Base-by-base conservation (phyloP, 2,329 filamentous ascomycete species). In the Exophiala oligosperma region DNA sequence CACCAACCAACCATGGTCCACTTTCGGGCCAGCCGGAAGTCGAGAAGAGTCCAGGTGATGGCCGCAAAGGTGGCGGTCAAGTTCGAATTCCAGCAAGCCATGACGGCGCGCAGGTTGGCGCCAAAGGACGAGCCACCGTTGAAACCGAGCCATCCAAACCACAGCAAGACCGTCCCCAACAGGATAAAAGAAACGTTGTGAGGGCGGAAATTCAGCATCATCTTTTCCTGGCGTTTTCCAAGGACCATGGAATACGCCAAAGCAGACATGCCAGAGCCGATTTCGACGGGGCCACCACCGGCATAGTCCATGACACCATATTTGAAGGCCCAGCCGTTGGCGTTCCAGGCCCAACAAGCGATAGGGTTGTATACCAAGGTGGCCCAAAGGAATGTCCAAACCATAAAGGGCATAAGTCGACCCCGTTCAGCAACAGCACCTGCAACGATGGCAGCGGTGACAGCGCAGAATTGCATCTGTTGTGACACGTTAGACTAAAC, bases 121-220 rank as follows among this genome's bases (percentile, higher is more conserved):
- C 93, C 92, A 67, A 97, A 96, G 40, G 93, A 81, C 24, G 92
- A 97, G 64, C 94, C 94, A 69, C 93, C 94, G 81, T 99, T 99
- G 85, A 99, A 99, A 55, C 92, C 94, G 64, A 99, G 82, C 94
- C 94, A 99, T 70, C 94, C 94, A 70, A 97, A 97, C 92, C 92
- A 97, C 56, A 99, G 91, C 69, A 99, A 84, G 65, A 96, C 84
- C 2, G 94, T 97, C 63, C 94, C 94, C 68, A 97, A 88, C 0
- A 94, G 92, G 77, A 99, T 96, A 70, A 97, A 84, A 4, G 92
- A 96, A 66, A 97, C 94, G 80, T 99, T 99, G 82, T 99, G 94
- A 17, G 94, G 94, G 67, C 94, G 91, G 84, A 97, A 97, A 84
- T 97, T 97, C 77, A 97, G 85, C 91, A 97, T 97, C 92, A 97